Evolutionary conservation across 306 rosid species (phyloP).

Genomic region (Parietaria judaica): DNA sequence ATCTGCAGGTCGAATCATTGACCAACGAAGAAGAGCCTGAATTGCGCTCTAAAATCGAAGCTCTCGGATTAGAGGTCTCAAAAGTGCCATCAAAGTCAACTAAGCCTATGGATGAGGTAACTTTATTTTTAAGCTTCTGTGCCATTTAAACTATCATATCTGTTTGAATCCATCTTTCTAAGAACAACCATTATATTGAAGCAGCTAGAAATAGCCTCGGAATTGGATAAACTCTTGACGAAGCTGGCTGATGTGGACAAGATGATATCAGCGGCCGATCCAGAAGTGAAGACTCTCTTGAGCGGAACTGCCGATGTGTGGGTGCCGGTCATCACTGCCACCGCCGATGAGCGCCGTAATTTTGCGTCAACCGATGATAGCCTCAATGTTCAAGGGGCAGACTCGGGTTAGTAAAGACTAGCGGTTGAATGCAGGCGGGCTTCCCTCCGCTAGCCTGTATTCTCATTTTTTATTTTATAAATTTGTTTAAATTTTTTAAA

Average conservation of each 20-base stretch:
- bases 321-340: conserved; percentile 90
- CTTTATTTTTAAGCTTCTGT: conserved; percentile 1
- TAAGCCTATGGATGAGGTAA: conserved; percentile 62
- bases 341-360: conserved; percentile 62
- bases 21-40: conserved; percentile 93
- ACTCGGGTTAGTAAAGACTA: conserved; percentile 20
- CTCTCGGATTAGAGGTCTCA: conserved; percentile 82
- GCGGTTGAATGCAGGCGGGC: no score
- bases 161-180: no score
- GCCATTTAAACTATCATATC: no score
- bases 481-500: no score
- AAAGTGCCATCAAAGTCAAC: conserved; percentile 72
- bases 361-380: conserved; percentile 38
- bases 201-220: conserved; percentile 78
- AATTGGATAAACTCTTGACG: conserved; percentile 75
- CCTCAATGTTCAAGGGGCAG: conserved; percentile 24
- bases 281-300: conserved; percentile 70
- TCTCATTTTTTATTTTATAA: no score
- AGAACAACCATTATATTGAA: not conserved
- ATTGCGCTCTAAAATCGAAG: conserved; percentile 81
- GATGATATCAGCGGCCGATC: conserved; percentile 89
- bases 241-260: conserved; percentile 81
- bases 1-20: conserved; percentile 64
- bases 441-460: no score
- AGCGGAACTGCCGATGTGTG: conserved; percentile 79